Percentiles rank a stretch among this genome's conserved stretches.
Evolutionary conservation across 306 rosid genomes (phyloP).

Genomic region (Delonix regia): DNA sequence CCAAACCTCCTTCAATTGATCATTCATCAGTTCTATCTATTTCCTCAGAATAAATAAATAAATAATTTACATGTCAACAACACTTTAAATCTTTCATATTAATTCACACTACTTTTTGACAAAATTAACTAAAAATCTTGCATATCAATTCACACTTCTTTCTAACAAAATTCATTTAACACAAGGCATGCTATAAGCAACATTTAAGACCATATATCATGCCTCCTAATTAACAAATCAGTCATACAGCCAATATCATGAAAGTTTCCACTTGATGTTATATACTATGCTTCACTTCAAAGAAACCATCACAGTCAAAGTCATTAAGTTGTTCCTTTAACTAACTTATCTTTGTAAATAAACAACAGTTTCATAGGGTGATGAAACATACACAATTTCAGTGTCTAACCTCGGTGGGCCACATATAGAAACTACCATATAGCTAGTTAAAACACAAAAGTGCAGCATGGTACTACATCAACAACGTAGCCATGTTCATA

Average conservation of each 20-base stretch:
- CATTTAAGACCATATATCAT: not conserved
- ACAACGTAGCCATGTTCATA: constrained; percentile 7
- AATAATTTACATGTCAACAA: not conserved
- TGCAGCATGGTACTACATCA: constrained; percentile 11
- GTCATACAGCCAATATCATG: not conserved
- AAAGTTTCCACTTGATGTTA: not conserved
- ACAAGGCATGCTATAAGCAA: not conserved
- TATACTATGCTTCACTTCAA: not conserved
- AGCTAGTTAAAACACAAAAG: not conserved
- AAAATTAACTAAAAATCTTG: not conserved
- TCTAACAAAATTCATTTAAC: not conserved
- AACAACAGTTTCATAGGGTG: not conserved
- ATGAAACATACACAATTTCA: constrained; percentile 30
- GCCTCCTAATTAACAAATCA: not conserved
- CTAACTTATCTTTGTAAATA: not conserved
- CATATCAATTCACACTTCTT: not conserved
- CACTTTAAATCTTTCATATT: not conserved
- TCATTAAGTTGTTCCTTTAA: not conserved
- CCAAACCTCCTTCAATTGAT: not conserved
- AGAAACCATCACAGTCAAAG: not conserved
- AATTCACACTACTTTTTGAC: not conserved
- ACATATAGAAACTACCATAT: constrained; percentile 6
- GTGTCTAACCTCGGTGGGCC: constrained; percentile 10
- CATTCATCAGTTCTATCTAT: not conserved
- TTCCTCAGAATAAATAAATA: not conserved